Evolutionary conservation across 2,329 filamentous ascomycete genomes (phyloP), one percentile per base, ranked within the genome.

Genomic region (Fonsecaea pugnacius): DNA sequence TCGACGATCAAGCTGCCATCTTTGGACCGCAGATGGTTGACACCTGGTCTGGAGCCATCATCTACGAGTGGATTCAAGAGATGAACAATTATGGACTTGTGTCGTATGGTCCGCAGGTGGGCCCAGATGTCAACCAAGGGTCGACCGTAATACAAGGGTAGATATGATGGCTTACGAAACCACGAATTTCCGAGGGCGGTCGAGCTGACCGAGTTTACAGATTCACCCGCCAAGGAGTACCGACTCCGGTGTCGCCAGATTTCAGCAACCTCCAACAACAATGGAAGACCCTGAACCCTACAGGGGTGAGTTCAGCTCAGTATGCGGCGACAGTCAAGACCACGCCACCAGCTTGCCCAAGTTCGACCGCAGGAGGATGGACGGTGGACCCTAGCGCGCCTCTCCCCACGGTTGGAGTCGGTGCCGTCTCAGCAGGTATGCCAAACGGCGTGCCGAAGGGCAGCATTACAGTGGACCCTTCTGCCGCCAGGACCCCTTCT

Each of bases 1-100:
- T 82, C 63, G 71, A 74, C n/a, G 79, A 96, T 73, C 91, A 95
- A 76, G 82, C 84, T 46, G 87, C 91, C 56, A 91, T 96, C 70
- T 89, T 95, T 71, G 89, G 90, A 50, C 70, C 82, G 0, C 78
- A 91, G 2, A 96, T 96, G 92, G 78, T 84, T 5, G 80, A 82
- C 63, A 84, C 81, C 32, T 89, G 85, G 83, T 92, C 90, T 58
- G 92, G 92, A 60, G 84, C 90, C 59, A 92, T 96, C 67, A 83
- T 96, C 69, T 96, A 96, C 77, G 91, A 96, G 75, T 96, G 92
- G 92, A 91, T 96, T 67, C 80, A 94, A 74, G 92, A 96, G 77
- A 81, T 84, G 57, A 96, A 96, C 76, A 78, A 91, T 72, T 96
- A 96, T 76, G 92, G 92, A 43, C 82, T 96, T 38, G 84, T 96